Conservation (phyloP, 75 land plant genomes). For the Picea glauca region DNA sequence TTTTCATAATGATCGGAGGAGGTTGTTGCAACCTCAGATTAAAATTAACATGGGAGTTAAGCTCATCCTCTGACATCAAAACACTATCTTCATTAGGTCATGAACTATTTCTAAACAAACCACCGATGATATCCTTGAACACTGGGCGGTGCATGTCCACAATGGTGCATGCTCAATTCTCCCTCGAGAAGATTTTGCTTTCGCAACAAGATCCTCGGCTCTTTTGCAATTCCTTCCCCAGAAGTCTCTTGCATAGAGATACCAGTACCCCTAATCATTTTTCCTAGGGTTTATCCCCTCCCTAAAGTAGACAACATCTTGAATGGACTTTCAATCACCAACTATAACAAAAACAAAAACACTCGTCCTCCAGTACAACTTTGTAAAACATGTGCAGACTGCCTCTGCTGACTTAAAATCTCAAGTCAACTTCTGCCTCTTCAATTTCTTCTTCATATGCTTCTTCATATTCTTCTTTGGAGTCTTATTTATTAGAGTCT, state of each 20-base stretch:
- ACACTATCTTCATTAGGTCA: not conserved
- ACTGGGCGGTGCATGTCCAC: conserved; percentile 62
- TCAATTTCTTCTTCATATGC: too few species aligned
- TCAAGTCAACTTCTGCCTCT: too few species aligned
- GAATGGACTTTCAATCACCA: conserved; percentile 3
- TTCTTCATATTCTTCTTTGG: too few species aligned
- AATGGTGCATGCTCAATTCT: conserved; percentile 27
- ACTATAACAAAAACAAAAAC: not conserved
- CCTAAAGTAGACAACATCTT: not conserved
- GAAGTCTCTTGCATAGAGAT: not conserved
- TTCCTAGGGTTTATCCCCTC: not conserved
- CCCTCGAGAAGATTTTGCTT: not conserved
- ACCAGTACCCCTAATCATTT: conserved; percentile 9
- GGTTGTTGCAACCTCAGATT: conserved; percentile 75
- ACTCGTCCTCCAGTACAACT: not conserved
- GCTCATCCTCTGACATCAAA: conserved; percentile 28
- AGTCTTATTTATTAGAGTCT: too few species aligned
- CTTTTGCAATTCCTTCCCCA: not conserved
- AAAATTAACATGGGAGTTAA: conserved; percentile 40
- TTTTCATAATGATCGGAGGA: not conserved
- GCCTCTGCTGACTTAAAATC: too few species aligned
- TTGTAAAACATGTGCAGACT: too few species aligned
- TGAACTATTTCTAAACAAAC: conserved; percentile 16
- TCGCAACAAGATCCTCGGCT: not conserved
- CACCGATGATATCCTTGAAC: conserved; percentile 53